Conservation (phyloP, 441 rosid species). For the Pelargonium cotyledonis region DNA sequence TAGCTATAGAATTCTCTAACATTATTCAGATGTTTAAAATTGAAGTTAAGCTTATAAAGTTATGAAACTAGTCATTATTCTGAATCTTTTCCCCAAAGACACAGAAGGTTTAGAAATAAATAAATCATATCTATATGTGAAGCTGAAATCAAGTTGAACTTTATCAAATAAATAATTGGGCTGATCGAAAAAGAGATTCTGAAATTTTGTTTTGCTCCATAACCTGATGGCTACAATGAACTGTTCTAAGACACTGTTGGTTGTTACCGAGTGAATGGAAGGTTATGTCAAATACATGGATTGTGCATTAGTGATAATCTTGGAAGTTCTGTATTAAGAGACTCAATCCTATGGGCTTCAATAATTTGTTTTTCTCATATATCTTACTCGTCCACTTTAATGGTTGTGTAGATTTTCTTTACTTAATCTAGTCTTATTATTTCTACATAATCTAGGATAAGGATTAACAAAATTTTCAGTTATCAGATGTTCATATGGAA, state of each 20-base stretch:
- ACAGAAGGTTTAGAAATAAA: not conserved
- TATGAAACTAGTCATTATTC: not conserved
- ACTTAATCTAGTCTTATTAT: not conserved
- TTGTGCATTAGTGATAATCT: not conserved
- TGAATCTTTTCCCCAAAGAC: not conserved
- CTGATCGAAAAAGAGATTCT: not conserved
- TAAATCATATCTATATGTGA: not conserved
- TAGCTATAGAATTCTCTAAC: too few species aligned
- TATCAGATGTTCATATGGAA: slow-evolving; percentile 34
- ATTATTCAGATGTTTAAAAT: not conserved
- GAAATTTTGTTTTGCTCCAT: not conserved
- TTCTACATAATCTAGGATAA: not conserved
- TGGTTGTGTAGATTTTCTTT: not conserved
- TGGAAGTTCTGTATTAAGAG: not conserved
- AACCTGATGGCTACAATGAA: not conserved
- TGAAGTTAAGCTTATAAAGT: not conserved
- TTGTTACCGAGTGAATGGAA: not conserved
- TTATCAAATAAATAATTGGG: not conserved
- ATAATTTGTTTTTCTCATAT: not conserved
- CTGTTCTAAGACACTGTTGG: not conserved
- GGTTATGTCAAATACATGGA: not conserved
- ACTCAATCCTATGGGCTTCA: not conserved
- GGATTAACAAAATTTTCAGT: slow-evolving; percentile 21
- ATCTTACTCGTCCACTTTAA: not conserved
- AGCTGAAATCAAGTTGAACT: not conserved